These are phyloP conservation scores for Suillus fuscotomentosus DNA, from an alignment of 768 basidiomycete genomes.

Conservation along the genomic window DNA sequence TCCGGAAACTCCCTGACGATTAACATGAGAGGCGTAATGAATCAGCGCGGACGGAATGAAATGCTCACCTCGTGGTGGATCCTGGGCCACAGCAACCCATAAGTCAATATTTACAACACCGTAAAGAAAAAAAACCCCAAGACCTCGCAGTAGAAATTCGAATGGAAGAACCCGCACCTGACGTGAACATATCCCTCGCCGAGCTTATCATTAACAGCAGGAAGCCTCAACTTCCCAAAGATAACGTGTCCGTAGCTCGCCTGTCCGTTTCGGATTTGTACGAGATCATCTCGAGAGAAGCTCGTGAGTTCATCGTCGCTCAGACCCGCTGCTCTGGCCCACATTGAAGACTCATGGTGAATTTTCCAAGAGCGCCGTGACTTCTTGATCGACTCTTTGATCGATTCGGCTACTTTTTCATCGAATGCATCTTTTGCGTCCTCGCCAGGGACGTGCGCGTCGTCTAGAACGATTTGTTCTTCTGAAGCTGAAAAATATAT, in stretches of 20 bases:
- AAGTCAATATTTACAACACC: neutral
- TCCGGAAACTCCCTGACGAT: neutral
- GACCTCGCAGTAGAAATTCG: neutral
- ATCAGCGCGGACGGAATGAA: neutral
- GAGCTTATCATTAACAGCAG: conserved; percentile 56
- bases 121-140: neutral
- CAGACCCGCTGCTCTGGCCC: conserved; percentile 54
- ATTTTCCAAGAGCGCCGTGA: conserved; percentile 71
- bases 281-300: conserved; percentile 47
- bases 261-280: conserved; percentile 48
- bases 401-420: conserved; percentile 40
- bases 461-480: conserved; percentile 58
- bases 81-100: neutral
- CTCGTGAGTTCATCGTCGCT: conserved; percentile 50
- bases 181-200: conserved; percentile 72
- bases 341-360: conserved; percentile 56
- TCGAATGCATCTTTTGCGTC: conserved; percentile 70
- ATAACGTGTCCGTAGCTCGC: conserved; percentile 72
- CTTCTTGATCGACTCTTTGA: conserved; percentile 65
- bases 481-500: conserved; percentile 43
- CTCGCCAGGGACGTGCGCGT: conserved; percentile 53
- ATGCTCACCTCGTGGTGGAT: conserved; percentile 1
- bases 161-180: conserved; percentile 42
- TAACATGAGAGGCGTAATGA: neutral
- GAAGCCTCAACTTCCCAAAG: conserved; percentile 73